Conservation (phyloP, 495 filamentous ascomycete genomes). For the Penicillium diatomitis region DNA sequence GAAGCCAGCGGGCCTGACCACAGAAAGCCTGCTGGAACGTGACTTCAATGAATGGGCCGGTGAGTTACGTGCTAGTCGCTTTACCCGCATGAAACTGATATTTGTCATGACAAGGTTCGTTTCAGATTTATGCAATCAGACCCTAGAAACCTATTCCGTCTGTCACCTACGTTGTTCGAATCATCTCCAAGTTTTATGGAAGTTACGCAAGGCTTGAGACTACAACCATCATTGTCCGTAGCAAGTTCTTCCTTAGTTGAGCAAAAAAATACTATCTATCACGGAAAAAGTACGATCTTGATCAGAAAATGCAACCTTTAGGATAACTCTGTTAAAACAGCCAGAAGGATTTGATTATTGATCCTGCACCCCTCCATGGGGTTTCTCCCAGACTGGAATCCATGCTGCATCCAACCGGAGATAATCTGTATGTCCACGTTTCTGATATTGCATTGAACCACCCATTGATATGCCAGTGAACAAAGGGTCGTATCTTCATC, state of each 20-base stretch:
- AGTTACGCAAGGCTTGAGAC: background rate
- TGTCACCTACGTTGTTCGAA: background rate
- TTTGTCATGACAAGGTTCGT: background rate
- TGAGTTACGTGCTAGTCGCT: conserved; percentile 3
- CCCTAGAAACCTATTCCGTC: background rate
- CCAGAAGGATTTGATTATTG: background rate
- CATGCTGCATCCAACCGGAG: background rate
- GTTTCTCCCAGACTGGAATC: background rate
- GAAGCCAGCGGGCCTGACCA: background rate
- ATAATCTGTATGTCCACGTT: background rate
- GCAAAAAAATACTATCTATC: background rate
- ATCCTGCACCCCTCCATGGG: background rate
- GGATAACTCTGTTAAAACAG: background rate
- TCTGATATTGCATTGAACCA: background rate
- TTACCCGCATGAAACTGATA: background rate
- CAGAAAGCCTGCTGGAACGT: conserved; percentile 1
- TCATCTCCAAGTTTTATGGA: background rate
- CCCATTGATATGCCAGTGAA: background rate
- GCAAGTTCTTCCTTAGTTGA: background rate
- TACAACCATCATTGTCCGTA: background rate
- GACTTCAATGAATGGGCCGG: conserved; percentile 15
- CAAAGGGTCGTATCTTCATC: background rate
- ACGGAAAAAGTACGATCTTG: background rate
- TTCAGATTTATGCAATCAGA: background rate
- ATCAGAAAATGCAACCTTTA: background rate